Base-by-base conservation (phyloP, 305 asterid species). In the Lippia alba region DNA sequence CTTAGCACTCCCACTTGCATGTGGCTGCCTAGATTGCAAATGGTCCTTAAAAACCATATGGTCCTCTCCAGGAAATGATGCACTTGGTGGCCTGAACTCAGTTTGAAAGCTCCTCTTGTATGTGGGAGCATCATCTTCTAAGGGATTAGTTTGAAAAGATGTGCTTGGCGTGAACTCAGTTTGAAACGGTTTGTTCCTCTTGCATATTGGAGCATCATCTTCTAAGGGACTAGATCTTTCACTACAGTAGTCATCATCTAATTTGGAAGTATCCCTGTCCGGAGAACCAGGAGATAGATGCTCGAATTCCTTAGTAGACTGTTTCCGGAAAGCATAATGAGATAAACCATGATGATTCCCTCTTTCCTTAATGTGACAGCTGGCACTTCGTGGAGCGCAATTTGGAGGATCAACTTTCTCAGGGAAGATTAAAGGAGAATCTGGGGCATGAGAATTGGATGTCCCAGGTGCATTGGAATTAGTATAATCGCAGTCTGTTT, bases 351-450 rank as follows among this genome's bases (percentile, higher is more conserved):
- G 51, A 69, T 63, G 11, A 20, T 49, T 18, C 55, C 20, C 79
- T 18, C 53, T 76, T 69, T 63, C 74, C 62, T 61, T 75, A 33
- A 50, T 6, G 20, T 71, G 64, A 50, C 56, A 7, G 30, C 73
- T 66, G 44, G 84, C 73, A 77, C 72, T 51, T 74, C 69, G 84
- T 18, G 76, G 76, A 70, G 64, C 86, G 73, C 36, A 69, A 15
- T 69, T 48, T 20, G 34, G 55, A 55, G 54, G 49, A 34, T 73
- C 77, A 10, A 53, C 72, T 51, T 15, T 53, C 56, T 75, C 71
- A 40, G 64, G 20, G 54, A 66, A 66, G 59, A 61, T 19, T 41
- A 49, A 72, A 53, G 84, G 65, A 66, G 69, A 24, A 24, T 32
- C 69, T 74, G 75, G 64, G n/a, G 58, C 70, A 54, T 36, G 44